These are phyloP conservation scores for Castanopsis chinensis DNA, from an alignment of 306 rosid genomes.

Conservation along the genomic window DNA sequence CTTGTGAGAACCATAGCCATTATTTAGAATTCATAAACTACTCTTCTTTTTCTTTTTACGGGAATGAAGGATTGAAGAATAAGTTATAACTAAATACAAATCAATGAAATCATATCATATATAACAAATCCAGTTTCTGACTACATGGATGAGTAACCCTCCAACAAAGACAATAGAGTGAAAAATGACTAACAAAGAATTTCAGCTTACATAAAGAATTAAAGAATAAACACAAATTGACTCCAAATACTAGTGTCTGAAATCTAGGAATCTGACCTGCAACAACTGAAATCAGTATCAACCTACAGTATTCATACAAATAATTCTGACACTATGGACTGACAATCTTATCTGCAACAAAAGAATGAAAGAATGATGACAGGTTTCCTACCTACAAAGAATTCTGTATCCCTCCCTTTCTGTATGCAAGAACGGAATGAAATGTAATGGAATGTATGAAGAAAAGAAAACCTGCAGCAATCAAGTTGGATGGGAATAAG, in stretches of 20 bases:
- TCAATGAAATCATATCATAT: slow-evolving; percentile 28
- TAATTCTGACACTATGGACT: slow-evolving; percentile 34
- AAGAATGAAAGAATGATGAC: slow-evolving; percentile 77
- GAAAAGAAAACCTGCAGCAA: slow-evolving; percentile 8
- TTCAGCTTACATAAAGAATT: slow-evolving; percentile 50
- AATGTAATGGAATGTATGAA: slow-evolving; percentile 18
- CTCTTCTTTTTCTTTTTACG: too few relatives aligned
- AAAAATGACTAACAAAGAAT: slow-evolving; percentile 36
- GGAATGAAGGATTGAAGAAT: too few relatives aligned
- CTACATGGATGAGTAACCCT: slow-evolving; percentile 6
- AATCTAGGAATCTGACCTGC: slow-evolving; percentile 23
- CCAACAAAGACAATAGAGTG: not conserved
- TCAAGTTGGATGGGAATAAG: slow-evolving; percentile 61
- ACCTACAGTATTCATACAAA: slow-evolving; percentile 39
- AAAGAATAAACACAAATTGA: slow-evolving; percentile 50
- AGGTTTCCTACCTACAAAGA: slow-evolving; percentile 62
- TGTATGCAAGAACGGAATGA: slow-evolving; percentile 31
- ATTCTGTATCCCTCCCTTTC: slow-evolving; percentile 40
- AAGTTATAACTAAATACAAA: not conserved
- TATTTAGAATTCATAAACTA: too few relatives aligned
- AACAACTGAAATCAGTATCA: slow-evolving; percentile 32
- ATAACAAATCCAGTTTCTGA: slow-evolving; percentile 9
- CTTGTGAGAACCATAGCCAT: too few relatives aligned
- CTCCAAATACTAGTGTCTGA: slow-evolving; percentile 31
- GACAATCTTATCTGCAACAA: slow-evolving; percentile 63